Percentiles rank a stretch among this genome's conserved stretches.
phyloP scores from a whole-genome alignment of 2,329 filamentous ascomycete species.

The Pseudodiploospora longispora region DNA sequence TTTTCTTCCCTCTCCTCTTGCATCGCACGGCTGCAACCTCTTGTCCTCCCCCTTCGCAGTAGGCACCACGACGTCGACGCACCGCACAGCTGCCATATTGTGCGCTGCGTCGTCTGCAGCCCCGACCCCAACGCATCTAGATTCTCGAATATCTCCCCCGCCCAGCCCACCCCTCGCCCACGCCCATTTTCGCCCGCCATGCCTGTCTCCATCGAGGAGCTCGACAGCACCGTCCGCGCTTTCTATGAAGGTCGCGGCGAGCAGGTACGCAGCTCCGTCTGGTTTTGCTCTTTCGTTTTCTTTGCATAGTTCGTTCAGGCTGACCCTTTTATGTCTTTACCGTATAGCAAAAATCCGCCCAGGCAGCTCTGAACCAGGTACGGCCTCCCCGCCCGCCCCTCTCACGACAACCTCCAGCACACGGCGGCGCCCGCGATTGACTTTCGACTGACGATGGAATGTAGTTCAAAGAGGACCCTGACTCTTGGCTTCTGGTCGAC shows the following conservation, averaged over 20 bases:
- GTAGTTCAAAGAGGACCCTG: constrained; percentile 97
- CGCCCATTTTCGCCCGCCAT: constrained; percentile 35
- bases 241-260: constrained; percentile 98
- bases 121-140: constrained; percentile 13
- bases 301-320: constrained; percentile 12
- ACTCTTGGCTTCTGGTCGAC: constrained; percentile 95
- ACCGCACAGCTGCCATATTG: constrained; percentile 15
- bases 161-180: constrained; percentile 25
- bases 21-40: neutral
- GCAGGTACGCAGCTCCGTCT: constrained; percentile 51
- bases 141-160: constrained; percentile 15
- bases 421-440: constrained; percentile 1
- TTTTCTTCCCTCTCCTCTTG: neutral
- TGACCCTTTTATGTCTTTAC: constrained; percentile 30
- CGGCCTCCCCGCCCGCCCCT: constrained; percentile 22
- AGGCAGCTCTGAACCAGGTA: constrained; percentile 88
- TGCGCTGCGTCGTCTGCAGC: constrained; percentile 17
- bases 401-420: neutral
- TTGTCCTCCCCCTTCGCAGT: constrained; percentile 1
- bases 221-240: constrained; percentile 91
- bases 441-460: constrained; percentile 7
- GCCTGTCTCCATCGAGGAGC: constrained; percentile 76
- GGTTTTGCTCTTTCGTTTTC: neutral
- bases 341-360: constrained; percentile 85
- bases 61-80: constrained; percentile 10